Percentiles rank a stretch among this genome's conserved stretches.
Evolutionary conservation across 768 basidiomycete species (phyloP).

Genomic region (Dentipellis sp.): DNA sequence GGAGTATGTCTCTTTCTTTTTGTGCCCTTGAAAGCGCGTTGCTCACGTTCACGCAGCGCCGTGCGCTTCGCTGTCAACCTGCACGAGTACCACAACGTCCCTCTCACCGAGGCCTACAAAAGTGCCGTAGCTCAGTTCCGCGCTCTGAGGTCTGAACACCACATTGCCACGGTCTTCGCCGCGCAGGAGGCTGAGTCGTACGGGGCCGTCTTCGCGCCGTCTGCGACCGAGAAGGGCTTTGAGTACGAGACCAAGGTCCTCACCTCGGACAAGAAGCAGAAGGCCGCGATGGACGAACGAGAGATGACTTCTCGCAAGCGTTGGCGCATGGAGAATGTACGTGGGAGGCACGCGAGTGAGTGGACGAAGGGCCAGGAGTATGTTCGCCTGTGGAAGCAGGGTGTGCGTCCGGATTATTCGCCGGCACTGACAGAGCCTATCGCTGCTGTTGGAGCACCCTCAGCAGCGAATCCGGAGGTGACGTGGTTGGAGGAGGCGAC

Average conservation of each 20-base stretch:
- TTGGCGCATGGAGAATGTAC: constrained; percentile 49
- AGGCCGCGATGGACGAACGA: constrained; percentile 48
- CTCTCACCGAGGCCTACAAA: constrained; percentile 75
- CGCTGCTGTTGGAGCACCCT: too few species aligned
- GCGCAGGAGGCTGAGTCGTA: constrained; percentile 69
- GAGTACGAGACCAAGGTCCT: constrained; percentile 53
- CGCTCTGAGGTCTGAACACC: constrained; percentile 75
- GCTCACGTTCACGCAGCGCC: constrained; percentile 38
- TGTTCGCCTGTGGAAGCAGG: constrained; percentile 61
- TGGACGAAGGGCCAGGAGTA: constrained; percentile 77
- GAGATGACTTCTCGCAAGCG: constrained; percentile 59
- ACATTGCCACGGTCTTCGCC: constrained; percentile 69
- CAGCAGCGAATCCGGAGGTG: not conserved
- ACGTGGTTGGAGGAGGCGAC: not conserved
- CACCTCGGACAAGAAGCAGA: constrained; percentile 45
- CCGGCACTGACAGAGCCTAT: constrained; percentile 36
- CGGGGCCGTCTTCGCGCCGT: constrained; percentile 54
- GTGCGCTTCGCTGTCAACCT: constrained; percentile 77
- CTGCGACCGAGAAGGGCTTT: constrained; percentile 54
- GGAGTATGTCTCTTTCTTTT: constrained; percentile 53
- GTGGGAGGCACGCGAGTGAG: constrained; percentile 20
- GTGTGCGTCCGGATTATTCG: constrained; percentile 57
- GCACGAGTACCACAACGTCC: constrained; percentile 48
- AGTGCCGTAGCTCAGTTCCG: constrained; percentile 80
- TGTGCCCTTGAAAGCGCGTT: not conserved